These are phyloP conservation scores for Collybiopsis luxurians DNA, from an alignment of 768 basidiomycete genomes.

Conservation along the genomic window DNA sequence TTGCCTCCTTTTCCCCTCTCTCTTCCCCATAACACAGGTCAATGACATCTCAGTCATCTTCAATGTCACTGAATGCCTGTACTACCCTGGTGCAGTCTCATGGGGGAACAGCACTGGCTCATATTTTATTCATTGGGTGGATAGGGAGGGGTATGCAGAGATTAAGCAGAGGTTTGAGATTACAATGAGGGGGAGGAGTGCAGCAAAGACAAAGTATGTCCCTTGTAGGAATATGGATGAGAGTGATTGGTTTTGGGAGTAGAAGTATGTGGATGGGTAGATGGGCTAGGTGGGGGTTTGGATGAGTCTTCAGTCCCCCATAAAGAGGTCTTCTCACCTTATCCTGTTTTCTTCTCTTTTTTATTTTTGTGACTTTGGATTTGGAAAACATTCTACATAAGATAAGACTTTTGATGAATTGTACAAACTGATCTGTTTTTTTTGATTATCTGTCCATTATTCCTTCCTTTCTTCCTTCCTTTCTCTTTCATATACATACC, in stretches of 20 bases:
- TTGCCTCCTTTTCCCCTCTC: not conserved
- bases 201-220: not conserved
- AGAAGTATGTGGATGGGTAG: not conserved
- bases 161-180: conserved; percentile 57
- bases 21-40: conserved; percentile 36
- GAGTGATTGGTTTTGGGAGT: conserved; percentile 6
- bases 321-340: too few species aligned
- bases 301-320: too few species aligned
- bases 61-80: conserved; percentile 65
- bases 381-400: too few species aligned
- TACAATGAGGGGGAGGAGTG: conserved; percentile 25
- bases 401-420: too few species aligned
- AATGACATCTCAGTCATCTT: conserved; percentile 84
- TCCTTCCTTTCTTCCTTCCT: too few species aligned
- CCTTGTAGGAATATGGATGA: conserved; percentile 1
- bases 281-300: too few species aligned
- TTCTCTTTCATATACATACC: too few species aligned
- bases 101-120: conserved; percentile 73
- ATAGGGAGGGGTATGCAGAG: conserved; percentile 66
- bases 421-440: too few species aligned
- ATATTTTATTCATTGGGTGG: conserved; percentile 77
- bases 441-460: too few species aligned
- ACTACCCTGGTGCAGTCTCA: conserved; percentile 73
- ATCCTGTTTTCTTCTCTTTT: too few species aligned
- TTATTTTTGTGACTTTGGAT: too few species aligned